phyloP scores from a whole-genome alignment of 2,329 filamentous ascomycete genomes.

The Paramyrothecium sp. region DNA sequence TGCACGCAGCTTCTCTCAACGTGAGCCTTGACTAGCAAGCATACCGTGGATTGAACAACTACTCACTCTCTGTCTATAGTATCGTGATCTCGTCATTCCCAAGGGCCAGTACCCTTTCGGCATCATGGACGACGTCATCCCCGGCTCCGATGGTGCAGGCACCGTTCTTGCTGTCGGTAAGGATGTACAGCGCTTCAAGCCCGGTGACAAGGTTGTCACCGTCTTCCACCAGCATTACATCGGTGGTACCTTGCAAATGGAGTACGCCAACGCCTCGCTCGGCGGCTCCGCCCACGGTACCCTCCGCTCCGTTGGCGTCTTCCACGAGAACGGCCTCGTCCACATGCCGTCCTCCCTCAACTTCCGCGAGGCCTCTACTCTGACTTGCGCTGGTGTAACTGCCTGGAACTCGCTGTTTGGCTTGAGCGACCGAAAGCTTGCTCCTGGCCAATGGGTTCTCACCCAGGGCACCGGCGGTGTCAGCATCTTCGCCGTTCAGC shows the following conservation, averaged over 20 bases:
- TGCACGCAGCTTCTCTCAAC: conserved; percentile 52
- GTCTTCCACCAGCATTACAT: conserved; percentile 61
- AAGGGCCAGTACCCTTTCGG: conserved; percentile 46
- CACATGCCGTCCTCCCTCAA: conserved; percentile 55
- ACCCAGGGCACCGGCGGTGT: conserved; percentile 73
- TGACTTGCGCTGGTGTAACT: conserved; percentile 61
- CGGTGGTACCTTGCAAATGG: conserved; percentile 35
- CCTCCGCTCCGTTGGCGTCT: conserved; percentile 65
- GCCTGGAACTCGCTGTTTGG: conserved; percentile 67
- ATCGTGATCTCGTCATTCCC: conserved; percentile 51
- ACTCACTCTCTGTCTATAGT: conserved; percentile 23
- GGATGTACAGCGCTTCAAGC: conserved; percentile 45
- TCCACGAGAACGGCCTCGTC: conserved; percentile 68
- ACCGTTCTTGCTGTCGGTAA: conserved; percentile 50
- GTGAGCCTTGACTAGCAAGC: conserved; percentile 15
- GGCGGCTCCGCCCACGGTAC: conserved; percentile 68
- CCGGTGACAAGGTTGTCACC: conserved; percentile 55
- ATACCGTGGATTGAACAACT: not conserved
- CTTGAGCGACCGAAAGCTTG: conserved; percentile 40
- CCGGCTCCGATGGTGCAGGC: conserved; percentile 54
- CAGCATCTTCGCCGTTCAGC: conserved; percentile 63
- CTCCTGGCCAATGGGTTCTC: conserved; percentile 58
- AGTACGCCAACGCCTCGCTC: conserved; percentile 51
- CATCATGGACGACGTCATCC: conserved; percentile 40
- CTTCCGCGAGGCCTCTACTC: conserved; percentile 52